Conservation (phyloP, 495 filamentous ascomycete species). For the Corynascus novoguineensis region DNA sequence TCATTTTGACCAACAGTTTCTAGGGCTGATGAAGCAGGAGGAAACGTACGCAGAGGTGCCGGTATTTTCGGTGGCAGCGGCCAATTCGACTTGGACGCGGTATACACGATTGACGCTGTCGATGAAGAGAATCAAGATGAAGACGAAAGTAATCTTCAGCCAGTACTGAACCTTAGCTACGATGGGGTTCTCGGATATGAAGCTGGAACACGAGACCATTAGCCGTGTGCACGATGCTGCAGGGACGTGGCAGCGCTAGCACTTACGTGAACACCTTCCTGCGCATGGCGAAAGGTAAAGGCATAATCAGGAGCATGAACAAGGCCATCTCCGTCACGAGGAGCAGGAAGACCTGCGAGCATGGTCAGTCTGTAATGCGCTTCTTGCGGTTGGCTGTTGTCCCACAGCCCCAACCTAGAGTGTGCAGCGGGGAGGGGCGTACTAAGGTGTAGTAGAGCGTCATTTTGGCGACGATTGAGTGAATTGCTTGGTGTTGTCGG, state of each 20-base stretch:
- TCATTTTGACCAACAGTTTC: not conserved
- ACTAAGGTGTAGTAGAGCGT: conserved; percentile 98
- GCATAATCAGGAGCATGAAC: conserved; percentile 87
- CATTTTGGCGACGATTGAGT: conserved; percentile 54
- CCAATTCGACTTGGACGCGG: conserved; percentile 87
- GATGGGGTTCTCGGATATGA: conserved; percentile 77
- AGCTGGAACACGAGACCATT: conserved; percentile 27
- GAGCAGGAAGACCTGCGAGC: conserved; percentile 78
- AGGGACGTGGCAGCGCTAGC: not conserved
- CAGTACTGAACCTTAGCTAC: conserved; percentile 49
- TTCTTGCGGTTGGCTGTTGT: not conserved
- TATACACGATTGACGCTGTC: conserved; percentile 99
- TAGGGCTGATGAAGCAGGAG: not conserved
- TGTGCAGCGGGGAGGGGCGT: conserved; percentile 34
- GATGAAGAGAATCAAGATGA: conserved; percentile 95
- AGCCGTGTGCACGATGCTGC: not conserved
- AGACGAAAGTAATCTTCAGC: conserved; percentile 90
- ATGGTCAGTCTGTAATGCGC: conserved; percentile 21
- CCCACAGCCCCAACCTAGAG: not conserved
- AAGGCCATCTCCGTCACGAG: conserved; percentile 89
- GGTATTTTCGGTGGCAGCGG: conserved; percentile 46
- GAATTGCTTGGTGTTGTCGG: not conserved
- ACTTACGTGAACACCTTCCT: conserved; percentile 83
- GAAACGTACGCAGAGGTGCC: conserved; percentile 27
- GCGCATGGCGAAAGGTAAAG: conserved; percentile 79